Evolutionary conservation across 495 filamentous ascomycete genomes (phyloP), one percentile per base, ranked within the genome.

Genomic region (Oidiodendron maius): DNA sequence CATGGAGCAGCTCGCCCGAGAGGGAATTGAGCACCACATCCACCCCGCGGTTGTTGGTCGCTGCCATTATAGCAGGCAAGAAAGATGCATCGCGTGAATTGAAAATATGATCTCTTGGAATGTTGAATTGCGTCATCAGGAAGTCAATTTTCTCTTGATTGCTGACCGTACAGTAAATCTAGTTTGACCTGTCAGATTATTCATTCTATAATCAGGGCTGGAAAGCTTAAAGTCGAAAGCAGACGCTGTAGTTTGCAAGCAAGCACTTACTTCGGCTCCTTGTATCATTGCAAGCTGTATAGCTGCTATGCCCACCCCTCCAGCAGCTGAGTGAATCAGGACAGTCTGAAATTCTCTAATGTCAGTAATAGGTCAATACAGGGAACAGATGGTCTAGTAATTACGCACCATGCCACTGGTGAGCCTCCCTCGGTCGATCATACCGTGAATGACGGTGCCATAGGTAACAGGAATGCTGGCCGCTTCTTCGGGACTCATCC

Each of bases 231-330:
- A n/a, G 12, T 82, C 64, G 8, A 77, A 45, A 34, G 78, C 81
- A 17, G 71, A 69, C 38, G n/a, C n/a, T n/a, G n/a, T n/a, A n/a
- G 70, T 72, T 51, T 79, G 76, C 26, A 70, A 55, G 4, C 77
- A 74, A 12, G 76, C 30, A 13, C 41, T 35, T 22, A 6, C n/a
- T 16, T 18, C 4, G 13, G 3, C 10, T 3, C 84, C 37, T 23
- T 65, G 62, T 40, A 84, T 77, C 10, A 79, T 74, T 6, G 79
- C 80, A 54, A 81, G 76, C n/a, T n/a, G n/a, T n/a, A n/a, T n/a
- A n/a, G n/a, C n/a, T n/a, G n/a, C n/a, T n/a, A n/a, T n/a, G 2
- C 80, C 81, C 1, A 83, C 67, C 2, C 69, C 75, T 16, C 78
- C 78, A 11, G 78, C 65, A 11, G 73, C 80, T 1, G 68, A 64